A percentile compares a stretch with the other conserved stretches of the same genome.
phyloP scores from a whole-genome alignment of 148 eudicot species.

The Rhododendron ovatum region DNA sequence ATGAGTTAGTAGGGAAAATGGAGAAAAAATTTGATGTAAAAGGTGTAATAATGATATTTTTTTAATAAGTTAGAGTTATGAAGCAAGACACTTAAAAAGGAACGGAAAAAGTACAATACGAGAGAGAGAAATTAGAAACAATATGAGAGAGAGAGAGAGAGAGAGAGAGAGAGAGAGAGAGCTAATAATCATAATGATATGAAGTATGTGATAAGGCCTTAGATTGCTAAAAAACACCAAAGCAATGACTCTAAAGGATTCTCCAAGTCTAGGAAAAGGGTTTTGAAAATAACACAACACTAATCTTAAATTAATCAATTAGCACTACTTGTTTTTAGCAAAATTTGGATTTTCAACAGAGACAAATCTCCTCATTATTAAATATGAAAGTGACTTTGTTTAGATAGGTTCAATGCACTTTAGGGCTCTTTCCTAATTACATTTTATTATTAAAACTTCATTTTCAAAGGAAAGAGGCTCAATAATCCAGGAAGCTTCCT shows the following conservation, averaged over 20 bases:
- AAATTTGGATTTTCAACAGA: neutral
- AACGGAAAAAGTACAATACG: too few species aligned
- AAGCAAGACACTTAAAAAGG: too few species aligned
- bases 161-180: too few species aligned
- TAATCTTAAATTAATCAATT: neutral
- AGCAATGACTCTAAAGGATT: neutral
- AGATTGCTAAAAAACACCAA: neutral
- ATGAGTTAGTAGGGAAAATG: too few species aligned
- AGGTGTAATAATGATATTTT: too few species aligned
- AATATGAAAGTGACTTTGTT: slow-evolving; percentile 9
- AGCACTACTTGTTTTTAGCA: neutral
- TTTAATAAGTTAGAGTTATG: too few species aligned
- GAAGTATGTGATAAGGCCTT: neutral
- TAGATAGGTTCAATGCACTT: slow-evolving; percentile 9
- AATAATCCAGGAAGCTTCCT: neutral
- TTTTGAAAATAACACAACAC: neutral
- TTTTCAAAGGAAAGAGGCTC: slow-evolving; percentile 9
- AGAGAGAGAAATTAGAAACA: too few species aligned
- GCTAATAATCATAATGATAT: too few species aligned
- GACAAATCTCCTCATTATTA: neutral
- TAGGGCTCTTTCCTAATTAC: neutral
- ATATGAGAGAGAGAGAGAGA: too few species aligned
- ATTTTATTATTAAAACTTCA: neutral
- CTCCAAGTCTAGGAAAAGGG: neutral
- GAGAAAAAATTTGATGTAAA: too few species aligned